Evolutionary conservation across 441 rosid genomes (phyloP), one percentile per base, ranked within the genome.

Genomic region (Pelargonium cotyledonis): DNA sequence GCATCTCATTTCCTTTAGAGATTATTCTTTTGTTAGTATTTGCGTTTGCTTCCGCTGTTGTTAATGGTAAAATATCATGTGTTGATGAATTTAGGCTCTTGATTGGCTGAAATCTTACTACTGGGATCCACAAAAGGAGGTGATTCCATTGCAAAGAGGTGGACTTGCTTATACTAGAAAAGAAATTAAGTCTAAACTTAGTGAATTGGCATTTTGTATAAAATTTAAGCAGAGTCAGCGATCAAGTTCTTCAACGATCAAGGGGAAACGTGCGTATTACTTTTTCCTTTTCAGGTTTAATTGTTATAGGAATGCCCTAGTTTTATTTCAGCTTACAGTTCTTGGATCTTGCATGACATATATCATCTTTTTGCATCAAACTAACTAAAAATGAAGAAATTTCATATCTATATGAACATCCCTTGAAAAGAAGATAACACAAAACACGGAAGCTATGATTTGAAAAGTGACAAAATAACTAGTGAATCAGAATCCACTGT

Each of bases 51-150:
- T 65, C 41, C 21, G 16, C 60, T 16, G 16, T 15, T 60, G 12
- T 62, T 58, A 11, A 60, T 35, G 23, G 23, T 11, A 12, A 43
- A 35, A 35, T 60, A 49, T 71, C 15, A 69, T 40, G 63, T 79
- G 16, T 58, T 79, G 68, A 58, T 72, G 68, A 74, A 74, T 78
- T 69, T 78, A 95, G 99, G 97, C 97, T 44, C 83, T 95, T 80
- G 77, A 88, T 78, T 95, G 99, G 99, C 78, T 95, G 76, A 89
- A 80, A 79, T 80, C 82, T 35, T 86, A 84, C 71, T 89, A 95
- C 66, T 95, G 98, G 99, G 90, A 83, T 71, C 88, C 88, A 69
- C 99, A 95, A 77, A 84, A 75, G 76, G 70, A 66, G 72, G 84
- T 70, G 76, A 84, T 94, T 73, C 88, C 82, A 0, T 78, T 81